Base-by-base conservation (phyloP, 257 asterid species). In the Nicotiana otophora region DNA sequence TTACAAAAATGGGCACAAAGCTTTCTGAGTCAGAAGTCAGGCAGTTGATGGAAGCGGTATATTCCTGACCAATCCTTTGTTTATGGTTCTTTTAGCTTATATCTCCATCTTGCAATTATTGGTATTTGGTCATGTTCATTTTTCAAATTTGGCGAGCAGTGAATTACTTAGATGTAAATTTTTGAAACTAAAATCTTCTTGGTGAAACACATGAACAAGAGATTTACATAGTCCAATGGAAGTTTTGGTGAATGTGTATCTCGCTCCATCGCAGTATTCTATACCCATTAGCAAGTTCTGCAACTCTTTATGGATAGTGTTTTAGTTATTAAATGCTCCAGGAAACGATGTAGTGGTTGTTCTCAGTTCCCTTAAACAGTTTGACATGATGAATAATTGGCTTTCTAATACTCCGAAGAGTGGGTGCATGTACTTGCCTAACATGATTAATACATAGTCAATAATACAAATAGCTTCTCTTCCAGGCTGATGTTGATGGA, bases 11-110 rank as follows among this genome's bases (percentile, higher is more conserved):
- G 75, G 99, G 98, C n/a, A 94, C 97, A n/a, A 95, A 90, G 90
- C 92, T 95, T 66, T 92, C 97, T 0, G 99, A 95, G 85, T 88
- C 98, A 53, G 99, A 95, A 92, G 98, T 92, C 84, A 88, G 94
- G 83, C 98, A 94, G 85, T 90, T 91, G 83, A 95, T 95, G 99
- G 99, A 95, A 86, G 98, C 99, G 88, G 99, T 95, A 75, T 67
- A 69, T 63, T 39, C 82, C 64, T 83, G 54, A 51, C 42, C 16
- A 33, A 42, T 79, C 66, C 58, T 72, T 65, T 42, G 61, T 82
- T n/a, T 80, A 16, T 26, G 62, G 16, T 68, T 51, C 16, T 55
- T 87, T 67, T 33, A 17, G 23, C 46, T 70, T 66, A 8, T 39
- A 34, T 42, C 20, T 36, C 62, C 57, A 11, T 85, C 77, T 39